These are phyloP conservation scores for Populus hybrid DNA, from an alignment of 441 rosid species.

Conservation along the genomic window DNA sequence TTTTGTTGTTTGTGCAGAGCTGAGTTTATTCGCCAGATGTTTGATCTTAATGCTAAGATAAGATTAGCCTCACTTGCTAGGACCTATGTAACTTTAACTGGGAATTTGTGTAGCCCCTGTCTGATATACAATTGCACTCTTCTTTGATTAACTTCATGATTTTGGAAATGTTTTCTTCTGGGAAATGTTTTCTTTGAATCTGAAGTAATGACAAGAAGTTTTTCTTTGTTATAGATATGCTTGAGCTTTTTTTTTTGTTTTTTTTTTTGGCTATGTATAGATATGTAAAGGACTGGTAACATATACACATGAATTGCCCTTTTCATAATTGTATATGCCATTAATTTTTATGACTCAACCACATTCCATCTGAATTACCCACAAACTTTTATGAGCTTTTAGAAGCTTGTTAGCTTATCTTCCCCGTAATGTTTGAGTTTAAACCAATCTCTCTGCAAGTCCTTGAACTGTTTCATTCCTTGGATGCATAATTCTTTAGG, in stretches of 20 bases:
- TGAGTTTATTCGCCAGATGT: slow-evolving; percentile 62
- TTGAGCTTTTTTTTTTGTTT: background rate
- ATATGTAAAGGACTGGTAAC: background rate
- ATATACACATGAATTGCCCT: background rate
- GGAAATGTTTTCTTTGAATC: background rate
- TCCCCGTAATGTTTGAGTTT: background rate
- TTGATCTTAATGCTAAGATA: slow-evolving; percentile 46
- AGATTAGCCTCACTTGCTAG: slow-evolving; percentile 39
- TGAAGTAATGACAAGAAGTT: background rate
- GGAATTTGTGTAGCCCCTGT: background rate
- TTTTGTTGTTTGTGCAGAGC: slow-evolving; percentile 43
- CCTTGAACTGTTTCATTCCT: background rate
- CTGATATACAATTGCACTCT: background rate
- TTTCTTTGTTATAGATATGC: background rate
- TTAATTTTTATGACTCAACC: background rate
- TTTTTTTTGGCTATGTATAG: background rate
- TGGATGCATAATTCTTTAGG: background rate
- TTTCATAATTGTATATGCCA: background rate
- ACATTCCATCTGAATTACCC: background rate
- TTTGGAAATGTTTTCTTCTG: background rate
- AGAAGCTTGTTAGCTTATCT: background rate
- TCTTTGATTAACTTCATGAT: background rate
- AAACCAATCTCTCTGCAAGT: background rate
- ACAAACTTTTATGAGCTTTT: background rate
- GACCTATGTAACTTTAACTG: background rate